Evolutionary conservation across 306 rosid species (phyloP).

Genomic region (Heteromeles arbutifolia): DNA sequence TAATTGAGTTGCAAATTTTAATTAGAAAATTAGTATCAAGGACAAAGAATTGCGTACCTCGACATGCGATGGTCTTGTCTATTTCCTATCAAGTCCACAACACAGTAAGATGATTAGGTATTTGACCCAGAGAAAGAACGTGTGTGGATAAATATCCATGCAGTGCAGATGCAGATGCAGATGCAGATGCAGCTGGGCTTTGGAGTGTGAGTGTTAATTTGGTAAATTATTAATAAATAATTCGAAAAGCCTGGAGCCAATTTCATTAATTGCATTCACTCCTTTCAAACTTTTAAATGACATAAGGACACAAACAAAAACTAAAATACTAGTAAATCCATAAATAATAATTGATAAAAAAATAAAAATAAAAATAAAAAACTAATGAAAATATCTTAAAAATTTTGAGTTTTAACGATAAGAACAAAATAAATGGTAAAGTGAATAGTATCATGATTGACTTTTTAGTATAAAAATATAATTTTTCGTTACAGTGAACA

Average conservation of each 20-base stretch:
- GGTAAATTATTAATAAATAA: not conserved
- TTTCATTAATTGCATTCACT: constrained; percentile 48
- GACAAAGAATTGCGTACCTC: not conserved
- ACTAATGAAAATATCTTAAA: too few species aligned
- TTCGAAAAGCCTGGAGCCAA: constrained; percentile 34
- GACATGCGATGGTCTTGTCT: not conserved
- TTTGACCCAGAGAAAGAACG: not conserved
- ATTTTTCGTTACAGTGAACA: too few species aligned
- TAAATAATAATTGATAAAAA: not conserved
- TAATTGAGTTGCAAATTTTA: not conserved
- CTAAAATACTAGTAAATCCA: not conserved
- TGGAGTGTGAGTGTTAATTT: not conserved
- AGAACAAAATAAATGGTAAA: too few species aligned
- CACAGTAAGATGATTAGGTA: not conserved
- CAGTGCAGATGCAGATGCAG: too few species aligned
- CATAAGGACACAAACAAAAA: constrained; percentile 24
- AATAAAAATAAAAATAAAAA: not conserved
- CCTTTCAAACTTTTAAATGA: constrained; percentile 22
- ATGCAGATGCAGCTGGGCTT: not conserved
- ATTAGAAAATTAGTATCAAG: not conserved
- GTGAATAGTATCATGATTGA: too few species aligned
- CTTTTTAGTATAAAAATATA: too few species aligned
- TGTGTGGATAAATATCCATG: not conserved
- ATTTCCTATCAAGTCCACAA: not conserved
- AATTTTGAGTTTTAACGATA: too few species aligned